Percentiles rank a stretch among this genome's conserved stretches.
Evolutionary conservation across 2,329 filamentous ascomycete species (phyloP).

Genomic region (Lecanicillium sp.): DNA sequence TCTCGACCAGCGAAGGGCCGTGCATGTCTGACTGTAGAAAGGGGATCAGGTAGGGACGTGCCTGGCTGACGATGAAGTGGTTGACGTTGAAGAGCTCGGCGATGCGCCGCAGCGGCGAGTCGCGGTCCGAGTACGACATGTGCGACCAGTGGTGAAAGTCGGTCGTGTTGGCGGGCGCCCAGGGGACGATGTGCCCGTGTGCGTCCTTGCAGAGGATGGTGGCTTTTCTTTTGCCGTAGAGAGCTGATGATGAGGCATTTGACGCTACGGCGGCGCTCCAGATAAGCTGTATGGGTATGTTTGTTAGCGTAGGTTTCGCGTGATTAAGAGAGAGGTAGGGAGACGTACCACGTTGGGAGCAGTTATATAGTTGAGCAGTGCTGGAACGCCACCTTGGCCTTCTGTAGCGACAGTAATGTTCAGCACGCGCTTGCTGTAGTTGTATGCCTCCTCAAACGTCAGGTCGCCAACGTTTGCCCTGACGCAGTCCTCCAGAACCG

Average conservation of each 20-base stretch:
- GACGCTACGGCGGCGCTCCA: conserved; percentile 74
- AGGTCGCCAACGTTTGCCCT: conserved; percentile 78
- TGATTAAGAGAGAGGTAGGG: neutral
- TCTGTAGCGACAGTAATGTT: conserved; percentile 86
- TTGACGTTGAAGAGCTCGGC: conserved; percentile 87
- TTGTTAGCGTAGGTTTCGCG: neutral
- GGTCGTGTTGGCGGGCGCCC: conserved; percentile 55
- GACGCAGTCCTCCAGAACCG: conserved; percentile 76
- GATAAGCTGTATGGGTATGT: conserved; percentile 49
- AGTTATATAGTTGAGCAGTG: conserved; percentile 84
- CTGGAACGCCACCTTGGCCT: conserved; percentile 68
- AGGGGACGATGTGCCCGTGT: conserved; percentile 64
- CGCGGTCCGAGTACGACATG: conserved; percentile 57
- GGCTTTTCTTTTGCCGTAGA: conserved; percentile 57
- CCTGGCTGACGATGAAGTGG: conserved; percentile 91
- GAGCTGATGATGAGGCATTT: conserved; percentile 57
- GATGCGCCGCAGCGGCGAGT: conserved; percentile 59
- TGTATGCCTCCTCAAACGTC: conserved; percentile 89
- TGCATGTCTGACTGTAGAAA: conserved; percentile 78
- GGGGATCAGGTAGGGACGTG: conserved; percentile 80
- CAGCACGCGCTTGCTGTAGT: conserved; percentile 73
- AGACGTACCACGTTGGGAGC: conserved; percentile 79
- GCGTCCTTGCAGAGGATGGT: conserved; percentile 72
- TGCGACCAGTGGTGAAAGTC: conserved; percentile 63
- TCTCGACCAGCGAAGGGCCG: conserved; percentile 57